These are phyloP conservation scores for Eleusine indica DNA, from an alignment of 176 grass and related monocot species.

Conservation along the genomic window DNA sequence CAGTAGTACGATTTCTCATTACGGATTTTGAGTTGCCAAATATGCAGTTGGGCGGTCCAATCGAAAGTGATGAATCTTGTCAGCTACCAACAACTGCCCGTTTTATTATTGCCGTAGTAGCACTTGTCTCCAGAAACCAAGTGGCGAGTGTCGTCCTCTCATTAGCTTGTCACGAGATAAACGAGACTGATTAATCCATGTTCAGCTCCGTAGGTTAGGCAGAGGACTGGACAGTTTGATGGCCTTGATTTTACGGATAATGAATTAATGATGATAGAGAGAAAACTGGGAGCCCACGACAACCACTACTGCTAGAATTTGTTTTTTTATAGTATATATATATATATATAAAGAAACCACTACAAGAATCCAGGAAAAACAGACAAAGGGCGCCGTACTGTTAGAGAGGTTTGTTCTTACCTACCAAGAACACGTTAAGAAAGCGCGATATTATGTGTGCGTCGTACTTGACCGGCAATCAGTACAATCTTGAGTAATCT, in stretches of 20 bases:
- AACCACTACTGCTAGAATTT: background rate
- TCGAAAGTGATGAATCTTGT: constrained; percentile 13
- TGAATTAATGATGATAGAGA: background rate
- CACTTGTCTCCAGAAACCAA: background rate
- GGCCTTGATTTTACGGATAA: background rate
- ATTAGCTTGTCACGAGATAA: no score
- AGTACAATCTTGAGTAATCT: no score
- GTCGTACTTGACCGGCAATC: background rate
- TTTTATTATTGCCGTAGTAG: no score
- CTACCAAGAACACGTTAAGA: background rate
- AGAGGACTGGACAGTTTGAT: background rate
- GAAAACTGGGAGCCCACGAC: background rate
- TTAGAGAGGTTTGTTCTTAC: background rate
- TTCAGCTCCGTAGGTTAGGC: background rate
- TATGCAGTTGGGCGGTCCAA: background rate
- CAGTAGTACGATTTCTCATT: background rate
- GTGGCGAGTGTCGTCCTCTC: no score
- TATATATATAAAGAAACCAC: no score
- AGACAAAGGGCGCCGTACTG: background rate
- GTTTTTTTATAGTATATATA: no score
- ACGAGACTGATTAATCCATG: no score
- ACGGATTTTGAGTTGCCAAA: background rate
- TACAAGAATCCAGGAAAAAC: background rate
- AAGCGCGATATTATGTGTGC: background rate
- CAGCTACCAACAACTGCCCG: background rate